Percentiles rank a stretch among this genome's conserved stretches.
phyloP scores from a whole-genome alignment of 495 filamentous ascomycete species.

The Neurospora tetrasperma region DNA sequence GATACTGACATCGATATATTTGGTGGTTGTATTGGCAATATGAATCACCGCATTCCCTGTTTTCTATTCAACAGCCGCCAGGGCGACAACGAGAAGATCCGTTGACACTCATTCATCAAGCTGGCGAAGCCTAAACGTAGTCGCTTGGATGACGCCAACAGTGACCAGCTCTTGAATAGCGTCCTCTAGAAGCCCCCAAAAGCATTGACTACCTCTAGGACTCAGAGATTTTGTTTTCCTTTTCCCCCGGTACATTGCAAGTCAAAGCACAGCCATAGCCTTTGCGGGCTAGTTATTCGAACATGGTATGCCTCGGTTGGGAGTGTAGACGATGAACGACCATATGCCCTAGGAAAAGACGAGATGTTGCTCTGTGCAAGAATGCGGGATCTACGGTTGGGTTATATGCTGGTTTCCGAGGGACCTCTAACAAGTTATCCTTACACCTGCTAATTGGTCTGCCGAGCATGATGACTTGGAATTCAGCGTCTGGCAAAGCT shows the following conservation, averaged over 20 bases:
- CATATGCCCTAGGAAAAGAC: not conserved
- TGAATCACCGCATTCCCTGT: not conserved
- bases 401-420: not conserved
- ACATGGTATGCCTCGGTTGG: not conserved
- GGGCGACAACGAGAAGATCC: not conserved
- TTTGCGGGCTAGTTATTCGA: not conserved
- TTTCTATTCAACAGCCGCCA: not conserved
- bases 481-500: not conserved
- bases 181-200: not conserved
- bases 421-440: not conserved
- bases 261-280: not conserved
- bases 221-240: not conserved
- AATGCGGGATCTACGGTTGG: not conserved
- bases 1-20: not conserved
- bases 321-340: not conserved
- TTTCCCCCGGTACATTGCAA: not conserved
- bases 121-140: not conserved
- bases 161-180: not conserved
- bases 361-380: not conserved
- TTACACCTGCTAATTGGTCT: not conserved
- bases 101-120: not conserved
- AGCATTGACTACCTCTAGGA: not conserved
- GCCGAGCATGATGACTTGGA: not conserved
- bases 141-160: not conserved
- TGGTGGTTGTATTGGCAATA: not conserved